Base-by-base conservation (phyloP, 495 filamentous ascomycete genomes). In the Talaromyces adpressus region DNA sequence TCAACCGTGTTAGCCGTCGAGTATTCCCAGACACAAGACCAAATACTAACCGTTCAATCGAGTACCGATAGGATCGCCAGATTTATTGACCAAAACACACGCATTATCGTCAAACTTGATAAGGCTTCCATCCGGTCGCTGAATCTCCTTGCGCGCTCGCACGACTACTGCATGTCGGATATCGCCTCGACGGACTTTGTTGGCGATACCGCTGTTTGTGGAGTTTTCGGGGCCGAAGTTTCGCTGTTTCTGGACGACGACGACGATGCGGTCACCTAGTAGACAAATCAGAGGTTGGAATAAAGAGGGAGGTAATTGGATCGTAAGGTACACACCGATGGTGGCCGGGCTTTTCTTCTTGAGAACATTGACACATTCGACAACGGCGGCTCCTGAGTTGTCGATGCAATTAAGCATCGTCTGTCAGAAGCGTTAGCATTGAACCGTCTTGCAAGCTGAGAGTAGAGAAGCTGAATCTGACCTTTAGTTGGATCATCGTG, bases 401-500 rank as follows among this genome's bases (percentile, higher is more conserved):
- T 99, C 95, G 86, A 99, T 97, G 87, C 95, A 98, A 75, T 92
- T 97, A 65, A 98, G 83, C 89, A 99, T 90, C 77, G 93, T 91
- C 95, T 99, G 73, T 64, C n/a, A 16, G 8, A 1, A 11, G 16
- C 45, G 18, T 49, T 49, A 49, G 45, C 4, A 49, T 16, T 22
- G 6, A 6, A 20, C 18, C 16, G n/a, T 20, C n/a, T 9, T 20
- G 4, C 4, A 49, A 49, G 7, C 45, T 49, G n/a, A 49, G 52
- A 14, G 16, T 22, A 18, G 11, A 30, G 6, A 16, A 14, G 1
- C 30, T 7, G 11, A 9, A 56, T 36, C 0, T 70, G 0, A 94
- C 94, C 91, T 98, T 98, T 81, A 98, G 82, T 84, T 98, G 94
- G 75, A 98, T 96, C 94, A 98, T 98, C 72, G 74, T 89, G 85